Percentiles rank a stretch among this genome's conserved stretches.
phyloP scores from a whole-genome alignment of 2,329 filamentous ascomycete species.

The Cladosporium sphaerospermum region DNA sequence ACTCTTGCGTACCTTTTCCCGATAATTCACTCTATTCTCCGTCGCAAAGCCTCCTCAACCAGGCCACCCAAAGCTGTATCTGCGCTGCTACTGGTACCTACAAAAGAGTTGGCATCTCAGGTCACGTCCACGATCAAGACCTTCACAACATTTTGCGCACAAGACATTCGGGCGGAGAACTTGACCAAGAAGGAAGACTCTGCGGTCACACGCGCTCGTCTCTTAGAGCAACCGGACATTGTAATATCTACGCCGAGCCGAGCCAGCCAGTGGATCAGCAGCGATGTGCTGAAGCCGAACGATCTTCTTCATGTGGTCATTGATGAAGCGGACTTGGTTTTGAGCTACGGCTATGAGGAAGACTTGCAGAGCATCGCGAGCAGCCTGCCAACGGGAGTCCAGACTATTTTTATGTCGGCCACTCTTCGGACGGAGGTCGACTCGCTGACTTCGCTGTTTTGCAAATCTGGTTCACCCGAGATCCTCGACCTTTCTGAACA shows the following conservation, averaged over 20 bases:
- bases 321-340: conserved; percentile 87
- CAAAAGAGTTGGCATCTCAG: conserved; percentile 88
- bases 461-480: conserved; percentile 59
- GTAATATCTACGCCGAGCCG: conserved; percentile 87
- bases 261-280: conserved; percentile 71
- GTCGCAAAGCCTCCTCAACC: conserved; percentile 58
- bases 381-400: conserved; percentile 73
- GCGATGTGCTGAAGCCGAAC: conserved; percentile 62
- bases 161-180: conserved; percentile 76
- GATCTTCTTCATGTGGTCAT: conserved; percentile 73
- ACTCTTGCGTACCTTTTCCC: conserved; percentile 93
- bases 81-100: conserved; percentile 87
- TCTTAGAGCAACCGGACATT: conserved; percentile 81
- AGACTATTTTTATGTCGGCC: conserved; percentile 90
- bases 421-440: conserved; percentile 86
- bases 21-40: conserved; percentile 76
- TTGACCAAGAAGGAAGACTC: conserved; percentile 86
- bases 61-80: conserved; percentile 50
- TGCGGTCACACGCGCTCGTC: conserved; percentile 76
- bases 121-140: conserved; percentile 71
- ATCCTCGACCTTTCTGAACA: conserved; percentile 77
- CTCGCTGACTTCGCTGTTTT: conserved; percentile 77
- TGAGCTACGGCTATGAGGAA: conserved; percentile 90
- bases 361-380: conserved; percentile 76
- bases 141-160: conserved; percentile 76